Base-by-base conservation (phyloP, 2,329 filamentous ascomycete species). In the Colletotrichum sp. region DNA sequence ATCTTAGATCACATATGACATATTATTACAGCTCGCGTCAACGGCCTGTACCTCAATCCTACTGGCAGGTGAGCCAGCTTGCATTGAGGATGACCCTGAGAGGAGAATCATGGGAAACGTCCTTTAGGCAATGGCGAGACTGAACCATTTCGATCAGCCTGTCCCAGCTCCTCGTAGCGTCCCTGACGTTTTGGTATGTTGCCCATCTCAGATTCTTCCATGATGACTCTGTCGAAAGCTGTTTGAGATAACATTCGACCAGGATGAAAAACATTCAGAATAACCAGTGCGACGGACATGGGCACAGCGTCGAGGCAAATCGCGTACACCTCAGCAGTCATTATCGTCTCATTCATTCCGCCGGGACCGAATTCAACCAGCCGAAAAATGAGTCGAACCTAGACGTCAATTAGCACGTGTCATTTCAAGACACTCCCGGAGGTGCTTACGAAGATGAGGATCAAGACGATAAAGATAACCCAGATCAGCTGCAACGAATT, bases 11-110 rank as follows among this genome's bases (percentile, higher is more conserved):
- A 52, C 44, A 21, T 8, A 49, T 21, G 6, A 7, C n/a, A 21
- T 12, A 21, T 1, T 21, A 21, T 13, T 52, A 21, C 10, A 13
- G 6, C n/a, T 21, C 6, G n/a, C 1, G 0, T 2, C n/a, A 21
- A 52, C 7, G 10, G n/a, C 44, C 6, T 52, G n/a, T 8, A 21
- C n/a, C 44, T 7, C n/a, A 13, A 21, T 13, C 12, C 9, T 49
- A 21, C 44, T 4, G n/a, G 12, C n/a, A 7, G n/a, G 9, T 21
- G 44, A 21, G 44, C 10, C 9, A 21, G n/a, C 10, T 49, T 0
- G n/a, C n/a, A 21, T 13, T 21, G 44, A 52, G 2, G 10, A 21
- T 21, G n/a, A 7, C 10, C 10, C 44, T 13, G 10, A 52, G 4
- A 21, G n/a, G 2, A 49, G 0, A 6, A 21, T 52, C n/a, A 52